Conservation (phyloP, 2,329 filamentous ascomycete genomes). For the Nannizziopsis arthrosporioides region DNA sequence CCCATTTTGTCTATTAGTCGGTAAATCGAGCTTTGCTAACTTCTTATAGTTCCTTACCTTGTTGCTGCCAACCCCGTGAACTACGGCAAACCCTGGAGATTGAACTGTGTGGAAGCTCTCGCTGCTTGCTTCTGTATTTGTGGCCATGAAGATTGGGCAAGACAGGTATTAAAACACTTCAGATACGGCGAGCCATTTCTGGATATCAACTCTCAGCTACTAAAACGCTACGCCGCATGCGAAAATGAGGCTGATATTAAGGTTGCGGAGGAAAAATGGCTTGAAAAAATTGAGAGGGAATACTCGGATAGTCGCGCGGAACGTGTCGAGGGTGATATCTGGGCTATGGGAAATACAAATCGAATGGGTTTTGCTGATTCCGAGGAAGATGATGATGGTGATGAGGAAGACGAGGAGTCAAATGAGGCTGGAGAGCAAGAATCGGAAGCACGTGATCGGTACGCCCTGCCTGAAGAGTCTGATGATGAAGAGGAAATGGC, state of each 20-base stretch:
- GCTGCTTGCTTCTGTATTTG: conserved; percentile 91
- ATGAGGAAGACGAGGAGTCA: conserved; percentile 37
- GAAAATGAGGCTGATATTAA: conserved; percentile 72
- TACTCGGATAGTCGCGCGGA: conserved; percentile 66
- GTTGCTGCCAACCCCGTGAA: conserved; percentile 96
- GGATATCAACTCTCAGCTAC: conserved; percentile 71
- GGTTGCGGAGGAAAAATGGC: conserved; percentile 73
- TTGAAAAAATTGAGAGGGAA: conserved; percentile 78
- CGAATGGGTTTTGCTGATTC: conserved; percentile 44
- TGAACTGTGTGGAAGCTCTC: conserved; percentile 93
- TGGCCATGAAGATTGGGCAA: conserved; percentile 81
- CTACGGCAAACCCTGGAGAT: conserved; percentile 85
- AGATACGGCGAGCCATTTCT: conserved; percentile 80
- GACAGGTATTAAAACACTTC: conserved; percentile 70
- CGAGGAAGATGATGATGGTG: conserved; percentile 31
- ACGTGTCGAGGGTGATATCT: conserved; percentile 54
- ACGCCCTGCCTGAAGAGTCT: conserved; percentile 64
- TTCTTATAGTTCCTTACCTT: conserved; percentile 63
- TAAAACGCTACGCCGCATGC: conserved; percentile 78
- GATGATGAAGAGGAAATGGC: conserved; percentile 88
- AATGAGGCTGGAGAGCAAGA: conserved; percentile 36
- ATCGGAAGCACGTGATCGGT: conserved; percentile 51
- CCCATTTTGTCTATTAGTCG: conserved; percentile 5
- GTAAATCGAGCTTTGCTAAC: not conserved
- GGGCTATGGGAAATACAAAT: conserved; percentile 86